These are phyloP conservation scores for Ceratobasidium sp. DNA, from an alignment of 1,284 basidiomycete species.

Conservation along the genomic window DNA sequence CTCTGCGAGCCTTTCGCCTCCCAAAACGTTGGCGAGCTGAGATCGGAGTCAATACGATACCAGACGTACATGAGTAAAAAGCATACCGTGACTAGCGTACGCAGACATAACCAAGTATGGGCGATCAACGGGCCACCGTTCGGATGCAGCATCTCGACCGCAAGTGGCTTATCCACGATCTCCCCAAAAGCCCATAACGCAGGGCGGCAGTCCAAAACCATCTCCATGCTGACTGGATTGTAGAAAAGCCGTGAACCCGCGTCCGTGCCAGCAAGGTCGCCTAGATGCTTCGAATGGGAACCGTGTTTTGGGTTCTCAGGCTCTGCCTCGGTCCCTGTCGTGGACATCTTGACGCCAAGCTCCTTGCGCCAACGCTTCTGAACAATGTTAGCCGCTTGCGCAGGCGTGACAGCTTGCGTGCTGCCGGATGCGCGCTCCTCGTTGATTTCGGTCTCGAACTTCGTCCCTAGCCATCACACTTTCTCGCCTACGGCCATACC, in stretches of 20 bases:
- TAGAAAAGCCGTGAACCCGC: background rate
- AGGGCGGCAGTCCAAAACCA: background rate
- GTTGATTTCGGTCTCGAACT: background rate
- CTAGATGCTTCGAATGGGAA: background rate
- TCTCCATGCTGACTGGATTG: background rate
- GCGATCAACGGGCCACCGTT: background rate
- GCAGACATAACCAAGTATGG: background rate
- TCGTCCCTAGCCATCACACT: background rate
- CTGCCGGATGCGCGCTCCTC: background rate
- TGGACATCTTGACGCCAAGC: background rate
- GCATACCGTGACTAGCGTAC: background rate
- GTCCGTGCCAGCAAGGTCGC: background rate
- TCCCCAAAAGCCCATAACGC: background rate
- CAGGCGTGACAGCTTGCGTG: background rate
- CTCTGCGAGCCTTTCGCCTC: background rate
- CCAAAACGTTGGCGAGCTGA: background rate
- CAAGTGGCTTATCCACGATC: background rate
- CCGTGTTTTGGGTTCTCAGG: background rate
- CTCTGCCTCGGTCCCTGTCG: background rate
- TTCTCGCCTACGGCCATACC: constrained; percentile 3
- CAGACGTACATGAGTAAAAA: background rate
- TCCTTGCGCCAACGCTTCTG: background rate
- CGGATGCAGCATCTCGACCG: background rate
- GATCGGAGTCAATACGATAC: background rate
- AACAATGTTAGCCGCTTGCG: background rate